Conservation (phyloP, 208 protist genomes). For the Leishmania guyanensis region DNA sequence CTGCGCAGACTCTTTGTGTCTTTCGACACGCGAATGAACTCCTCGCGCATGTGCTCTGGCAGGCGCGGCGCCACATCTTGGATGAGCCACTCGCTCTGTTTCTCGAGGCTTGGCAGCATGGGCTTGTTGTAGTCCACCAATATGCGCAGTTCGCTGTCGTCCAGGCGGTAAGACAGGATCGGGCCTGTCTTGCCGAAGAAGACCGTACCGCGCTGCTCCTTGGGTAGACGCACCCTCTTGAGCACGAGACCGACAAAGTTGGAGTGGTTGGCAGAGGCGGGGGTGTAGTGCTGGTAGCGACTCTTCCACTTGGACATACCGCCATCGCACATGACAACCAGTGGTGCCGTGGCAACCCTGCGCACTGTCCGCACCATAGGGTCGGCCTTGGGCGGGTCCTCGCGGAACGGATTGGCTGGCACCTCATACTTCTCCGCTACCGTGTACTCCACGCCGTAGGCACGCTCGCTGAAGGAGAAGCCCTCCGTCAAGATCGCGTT, state of each 20-base stretch:
- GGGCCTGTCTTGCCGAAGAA: constrained; percentile 91
- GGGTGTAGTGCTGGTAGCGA: constrained; percentile 81
- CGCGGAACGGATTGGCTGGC: constrained; percentile 56
- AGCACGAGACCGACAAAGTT: constrained; percentile 91
- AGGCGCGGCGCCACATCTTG: constrained; percentile 82
- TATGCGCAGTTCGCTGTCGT: constrained; percentile 77
- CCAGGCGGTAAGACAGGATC: constrained; percentile 91
- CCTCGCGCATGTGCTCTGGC: constrained; percentile 67
- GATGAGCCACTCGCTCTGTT: constrained; percentile 85
- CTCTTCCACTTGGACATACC: constrained; percentile 92
- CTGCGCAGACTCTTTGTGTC: constrained; percentile 73
- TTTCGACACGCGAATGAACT: constrained; percentile 68
- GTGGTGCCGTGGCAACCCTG: constrained; percentile 67
- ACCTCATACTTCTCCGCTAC: constrained; percentile 53
- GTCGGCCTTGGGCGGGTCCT: constrained; percentile 40
- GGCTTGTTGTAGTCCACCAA: constrained; percentile 89
- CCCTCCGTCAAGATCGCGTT: constrained; percentile 70
- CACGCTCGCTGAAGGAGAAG: constrained; percentile 54
- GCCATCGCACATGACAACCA: constrained; percentile 95
- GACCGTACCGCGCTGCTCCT: constrained; percentile 88
- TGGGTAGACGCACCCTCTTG: constrained; percentile 67
- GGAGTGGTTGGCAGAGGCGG: constrained; percentile 79
- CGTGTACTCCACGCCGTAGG: constrained; percentile 84
- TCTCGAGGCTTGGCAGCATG: constrained; percentile 60
- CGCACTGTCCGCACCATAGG: constrained; percentile 34